Evolutionary conservation across 2,329 filamentous ascomycete species (phyloP).

Genomic region (Coniella vitis): DNA sequence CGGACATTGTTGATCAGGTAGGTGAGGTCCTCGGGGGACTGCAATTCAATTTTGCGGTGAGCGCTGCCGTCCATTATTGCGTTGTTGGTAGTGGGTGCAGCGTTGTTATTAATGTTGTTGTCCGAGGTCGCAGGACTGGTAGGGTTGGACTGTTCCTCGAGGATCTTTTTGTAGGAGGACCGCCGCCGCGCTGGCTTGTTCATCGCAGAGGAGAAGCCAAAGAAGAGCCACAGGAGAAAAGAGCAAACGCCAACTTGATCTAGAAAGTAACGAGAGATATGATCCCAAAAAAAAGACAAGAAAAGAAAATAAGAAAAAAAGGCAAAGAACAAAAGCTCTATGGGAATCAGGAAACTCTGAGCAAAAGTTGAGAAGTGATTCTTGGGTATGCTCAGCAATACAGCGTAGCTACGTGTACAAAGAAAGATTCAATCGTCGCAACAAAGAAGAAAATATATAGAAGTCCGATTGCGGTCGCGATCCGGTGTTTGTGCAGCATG

Average conservation of each 20-base stretch:
- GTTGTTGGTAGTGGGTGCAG: neutral
- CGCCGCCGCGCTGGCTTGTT: conserved; percentile 15
- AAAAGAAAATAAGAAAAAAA: neutral
- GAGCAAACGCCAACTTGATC: neutral
- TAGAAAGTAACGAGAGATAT: neutral
- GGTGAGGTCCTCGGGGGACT: conserved; percentile 64
- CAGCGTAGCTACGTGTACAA: no score
- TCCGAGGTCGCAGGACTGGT: neutral
- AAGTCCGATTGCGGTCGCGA: no score
- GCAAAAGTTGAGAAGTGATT: no score
- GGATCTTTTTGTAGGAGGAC: conserved; percentile 13
- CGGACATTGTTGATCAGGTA: conserved; percentile 66
- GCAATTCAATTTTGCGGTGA: conserved; percentile 74
- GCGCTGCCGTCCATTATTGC: conserved; percentile 29
- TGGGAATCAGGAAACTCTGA: no score
- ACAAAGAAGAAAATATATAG: no score
- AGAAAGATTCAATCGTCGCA: no score
- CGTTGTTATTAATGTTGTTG: neutral
- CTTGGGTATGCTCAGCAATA: no score
- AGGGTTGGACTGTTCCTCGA: neutral
- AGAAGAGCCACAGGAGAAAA: neutral
- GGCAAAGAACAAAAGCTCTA: no score
- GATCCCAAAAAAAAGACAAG: neutral
- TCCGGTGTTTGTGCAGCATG: no score
- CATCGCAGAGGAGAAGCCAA: conserved; percentile 4